phyloP scores from a whole-genome alignment of 2,329 filamentous ascomycete species.

The Xylariales sp. region DNA sequence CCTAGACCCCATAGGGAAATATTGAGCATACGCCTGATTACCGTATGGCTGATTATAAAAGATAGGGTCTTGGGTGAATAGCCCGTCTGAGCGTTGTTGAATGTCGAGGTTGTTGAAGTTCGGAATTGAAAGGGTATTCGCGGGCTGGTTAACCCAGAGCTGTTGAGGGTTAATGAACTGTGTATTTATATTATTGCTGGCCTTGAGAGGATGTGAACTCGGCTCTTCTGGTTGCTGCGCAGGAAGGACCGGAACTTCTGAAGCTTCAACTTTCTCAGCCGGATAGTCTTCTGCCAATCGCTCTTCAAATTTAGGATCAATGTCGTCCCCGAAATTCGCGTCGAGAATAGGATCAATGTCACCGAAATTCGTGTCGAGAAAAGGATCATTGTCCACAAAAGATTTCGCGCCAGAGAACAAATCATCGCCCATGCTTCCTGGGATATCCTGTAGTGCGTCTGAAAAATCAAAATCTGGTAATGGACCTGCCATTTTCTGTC shows the following conservation, averaged over 20 bases:
- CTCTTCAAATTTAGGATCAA: slow-evolving; percentile 12
- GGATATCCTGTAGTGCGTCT: not conserved
- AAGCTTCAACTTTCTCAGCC: not conserved
- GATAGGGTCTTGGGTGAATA: not conserved
- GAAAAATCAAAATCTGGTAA: not conserved
- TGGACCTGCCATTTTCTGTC: slow-evolving; percentile 14
- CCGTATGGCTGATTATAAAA: not conserved
- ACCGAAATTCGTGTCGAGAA: slow-evolving; percentile 20
- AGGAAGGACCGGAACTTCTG: not conserved
- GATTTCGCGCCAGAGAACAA: slow-evolving; percentile 17
- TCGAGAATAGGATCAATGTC: not conserved
- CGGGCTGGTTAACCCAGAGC: not conserved
- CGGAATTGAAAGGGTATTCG: not conserved
- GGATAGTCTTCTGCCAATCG: slow-evolving; percentile 18
- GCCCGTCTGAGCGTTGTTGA: not conserved
- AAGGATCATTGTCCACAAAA: not conserved
- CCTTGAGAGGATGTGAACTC: not conserved
- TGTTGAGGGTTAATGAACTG: slow-evolving; percentile 11
- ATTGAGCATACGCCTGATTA: not conserved
- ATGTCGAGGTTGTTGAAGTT: not conserved
- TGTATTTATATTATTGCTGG: not conserved
- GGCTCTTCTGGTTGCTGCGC: not conserved
- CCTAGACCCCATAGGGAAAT: not conserved
- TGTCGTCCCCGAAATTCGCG: slow-evolving; percentile 20
- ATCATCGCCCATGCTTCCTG: not conserved